phyloP scores from a whole-genome alignment of 208 protist species.

The Wallacemonas collosoma region DNA sequence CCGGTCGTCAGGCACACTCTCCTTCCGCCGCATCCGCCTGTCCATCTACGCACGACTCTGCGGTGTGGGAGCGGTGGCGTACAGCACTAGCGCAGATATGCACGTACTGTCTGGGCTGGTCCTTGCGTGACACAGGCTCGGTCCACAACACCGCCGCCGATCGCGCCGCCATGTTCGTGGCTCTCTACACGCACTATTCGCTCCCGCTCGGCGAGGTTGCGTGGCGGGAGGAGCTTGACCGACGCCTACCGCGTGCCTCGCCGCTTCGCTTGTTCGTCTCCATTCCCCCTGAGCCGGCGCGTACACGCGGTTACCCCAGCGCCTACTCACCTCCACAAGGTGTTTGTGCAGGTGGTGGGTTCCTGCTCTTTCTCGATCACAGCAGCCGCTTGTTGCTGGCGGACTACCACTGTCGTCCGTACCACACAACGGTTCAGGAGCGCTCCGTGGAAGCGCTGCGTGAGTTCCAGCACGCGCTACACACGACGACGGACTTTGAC shows the following conservation, averaged over 20 bases:
- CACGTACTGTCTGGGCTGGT: slow-evolving; percentile 62
- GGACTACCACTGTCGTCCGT: background rate
- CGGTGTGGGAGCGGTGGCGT: slow-evolving; percentile 37
- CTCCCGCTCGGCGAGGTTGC: slow-evolving; percentile 29
- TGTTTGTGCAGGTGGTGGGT: slow-evolving; percentile 1
- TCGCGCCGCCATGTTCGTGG: background rate
- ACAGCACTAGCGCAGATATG: slow-evolving; percentile 43
- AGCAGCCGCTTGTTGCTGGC: slow-evolving; percentile 35
- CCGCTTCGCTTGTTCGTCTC: slow-evolving; percentile 15
- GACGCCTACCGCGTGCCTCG: slow-evolving; percentile 21
- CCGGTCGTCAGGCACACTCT: no score
- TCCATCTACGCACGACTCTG: background rate
- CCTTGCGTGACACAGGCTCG: slow-evolving; percentile 14
- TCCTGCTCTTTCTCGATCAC: slow-evolving; percentile 49
- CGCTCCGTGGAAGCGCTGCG: slow-evolving; percentile 2
- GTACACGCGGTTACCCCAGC: no score
- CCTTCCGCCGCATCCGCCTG: no score
- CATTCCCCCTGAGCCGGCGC: background rate
- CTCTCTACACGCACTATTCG: slow-evolving; percentile 7
- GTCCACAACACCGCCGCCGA: slow-evolving; percentile 27
- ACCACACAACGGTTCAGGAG: slow-evolving; percentile 1
- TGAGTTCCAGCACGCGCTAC: slow-evolving; percentile 16
- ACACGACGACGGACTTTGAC: background rate
- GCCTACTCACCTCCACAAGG: background rate
- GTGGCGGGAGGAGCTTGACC: slow-evolving; percentile 19